Conservation (phyloP, 225 moss, liverwort and hornwort species). For the Sphagnum tenellum region DNA sequence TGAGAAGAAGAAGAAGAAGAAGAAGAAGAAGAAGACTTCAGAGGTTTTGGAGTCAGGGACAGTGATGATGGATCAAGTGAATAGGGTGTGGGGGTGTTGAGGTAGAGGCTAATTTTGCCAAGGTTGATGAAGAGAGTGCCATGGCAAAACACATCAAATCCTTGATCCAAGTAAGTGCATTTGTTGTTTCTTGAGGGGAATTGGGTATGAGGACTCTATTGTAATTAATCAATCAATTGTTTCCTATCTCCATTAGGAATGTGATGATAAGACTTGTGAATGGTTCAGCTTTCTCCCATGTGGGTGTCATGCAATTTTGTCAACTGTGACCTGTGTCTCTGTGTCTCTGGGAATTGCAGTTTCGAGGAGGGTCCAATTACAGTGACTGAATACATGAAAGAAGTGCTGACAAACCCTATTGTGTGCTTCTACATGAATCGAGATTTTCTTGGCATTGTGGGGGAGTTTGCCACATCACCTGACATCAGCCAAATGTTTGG, state of each 20-base stretch:
- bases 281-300: not conserved
- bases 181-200: not conserved
- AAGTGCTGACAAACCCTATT: conserved; percentile 84
- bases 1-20: too few species aligned
- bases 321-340: not conserved
- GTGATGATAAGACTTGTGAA: not conserved
- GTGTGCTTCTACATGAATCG: conserved; percentile 87
- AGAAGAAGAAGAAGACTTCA: too few species aligned
- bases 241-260: too few species aligned
- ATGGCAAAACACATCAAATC: conserved; percentile 77
- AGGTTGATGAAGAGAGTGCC: conserved; percentile 20
- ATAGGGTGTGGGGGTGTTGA: too few species aligned
- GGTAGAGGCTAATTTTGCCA: too few species aligned
- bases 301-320: not conserved
- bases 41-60: too few species aligned
- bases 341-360: conserved; percentile 21
- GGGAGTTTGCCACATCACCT: conserved; percentile 91
- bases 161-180: conserved; percentile 47
- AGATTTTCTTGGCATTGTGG: conserved; percentile 74
- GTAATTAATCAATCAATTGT: too few species aligned
- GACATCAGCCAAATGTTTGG: conserved; percentile 96
- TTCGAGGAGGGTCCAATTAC: conserved; percentile 94
- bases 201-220: too few species aligned
- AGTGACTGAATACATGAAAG: conserved; percentile 85
- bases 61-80: too few species aligned